Base-by-base conservation (phyloP, 78 protist species). In the Tieghemostelium lacteum region DNA sequence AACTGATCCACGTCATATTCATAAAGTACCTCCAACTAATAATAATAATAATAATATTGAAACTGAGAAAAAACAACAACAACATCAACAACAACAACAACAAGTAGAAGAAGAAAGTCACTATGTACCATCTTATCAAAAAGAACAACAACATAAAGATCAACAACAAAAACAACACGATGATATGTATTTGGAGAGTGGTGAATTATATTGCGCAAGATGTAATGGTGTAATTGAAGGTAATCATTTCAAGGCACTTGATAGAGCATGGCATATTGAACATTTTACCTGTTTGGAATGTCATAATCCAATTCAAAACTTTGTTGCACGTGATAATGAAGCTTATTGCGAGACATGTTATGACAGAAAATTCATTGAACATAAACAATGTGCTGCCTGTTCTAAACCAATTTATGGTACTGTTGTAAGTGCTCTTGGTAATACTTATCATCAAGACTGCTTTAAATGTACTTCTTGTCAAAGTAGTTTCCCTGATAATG, bases 221-320 rank as follows among this genome's bases (percentile, higher is more conserved):
- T 80, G 88, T 40, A 39, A 71, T 6, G 66, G 62, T 6, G 40
- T 26, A 2, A 80, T 80, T 67, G 88, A 80, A 28, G 88, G 88
- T 10, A 80, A 71, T 26, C 88, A 80, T 39, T 80, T 65, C 29
- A 80, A 80, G 36, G 88, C 88, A n/a, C 39, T 80, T 20, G 88
- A 80, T 8, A 57, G 63, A 80, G 88, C 88, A 50, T 80, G 88
- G 88, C 88, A 80, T 22, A 67, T 80, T 55, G 88, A 80, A 10
- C 88, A 80, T 33, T 80, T 80, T 31, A 80, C 88, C 3, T 80
- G 88, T 17, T 49, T 49, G 2, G 75, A 64, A 37, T 80, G 88
- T 40, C 19, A 65, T 45, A 57, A 24, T 22, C 40, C 40, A 7
- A 80, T 80, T 31, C 88, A 80, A 64, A 80, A 71, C 69, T 80